Base-by-base conservation (phyloP, 2,329 filamentous ascomycete species). In the Exserohilum turcica region DNA sequence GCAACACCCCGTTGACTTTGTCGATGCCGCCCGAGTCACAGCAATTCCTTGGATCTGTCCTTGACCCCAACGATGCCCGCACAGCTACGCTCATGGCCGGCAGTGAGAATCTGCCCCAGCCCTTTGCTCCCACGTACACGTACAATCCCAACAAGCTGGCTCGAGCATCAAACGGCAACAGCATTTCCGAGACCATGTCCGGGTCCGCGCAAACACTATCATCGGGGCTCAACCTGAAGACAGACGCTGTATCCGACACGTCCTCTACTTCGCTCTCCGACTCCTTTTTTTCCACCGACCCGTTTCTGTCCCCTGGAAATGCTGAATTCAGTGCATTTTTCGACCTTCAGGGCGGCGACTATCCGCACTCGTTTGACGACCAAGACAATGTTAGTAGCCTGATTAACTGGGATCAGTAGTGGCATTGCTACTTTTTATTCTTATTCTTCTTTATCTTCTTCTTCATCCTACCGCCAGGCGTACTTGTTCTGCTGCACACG, bases 1-100 rank as follows among this genome's bases (percentile, higher is more conserved):
- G 66, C 52, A 66, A 72, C 39, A 75, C 74, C 36, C 80, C 80
- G 8, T 73, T 84, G 48, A 80, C 79, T 2, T 77, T 79, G 35
- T 73, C 77, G 3, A 68, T 85, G 18, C 81, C 83, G 18, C 68
- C 78, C 3, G 79, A 85, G 59, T 76, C 80, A 1, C 82, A 84
- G 65, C 79, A 82, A 63, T 71, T 85, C 15, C 71, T 85, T 5
- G 80, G 78, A 13, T 72, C 75, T 2, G 69, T 72, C 0, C 68
- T 82, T 5, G 77, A 80, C 54, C 70, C 73, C 2, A 76, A 73
- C 27, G 78, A 82, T 54, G 75, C 78, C 3, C 69, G 75, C 48
- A 77, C 76, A 16, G 64, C 76, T 33, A 72, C 77, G 57, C 72
- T 82, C 52, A 82, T 81, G 78, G 70, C 70, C 21, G 77, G 77